Percentiles rank a stretch among this genome's conserved stretches.
These are phyloP conservation scores for Chrysosporium keratinophilum DNA, from an alignment of 2,329 filamentous ascomycete genomes.

Conservation along the genomic window DNA sequence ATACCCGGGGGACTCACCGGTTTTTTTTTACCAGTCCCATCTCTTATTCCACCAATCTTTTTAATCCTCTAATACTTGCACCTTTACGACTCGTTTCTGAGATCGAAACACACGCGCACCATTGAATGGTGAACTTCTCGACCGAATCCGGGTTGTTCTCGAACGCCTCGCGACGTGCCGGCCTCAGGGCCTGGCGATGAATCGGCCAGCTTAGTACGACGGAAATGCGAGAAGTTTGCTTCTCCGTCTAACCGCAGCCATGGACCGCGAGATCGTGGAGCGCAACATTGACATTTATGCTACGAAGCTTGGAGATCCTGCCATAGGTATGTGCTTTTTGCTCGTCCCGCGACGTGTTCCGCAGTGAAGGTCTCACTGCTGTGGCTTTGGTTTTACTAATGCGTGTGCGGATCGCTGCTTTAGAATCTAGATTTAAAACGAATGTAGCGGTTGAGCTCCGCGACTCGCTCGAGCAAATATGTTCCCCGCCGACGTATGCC, in stretches of 20 bases:
- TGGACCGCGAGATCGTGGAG: constrained; percentile 30
- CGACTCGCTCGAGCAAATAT: constrained; percentile 75
- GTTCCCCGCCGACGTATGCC: constrained; percentile 67
- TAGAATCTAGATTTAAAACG: constrained; percentile 72
- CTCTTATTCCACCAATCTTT: neutral
- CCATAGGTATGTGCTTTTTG: constrained; percentile 34
- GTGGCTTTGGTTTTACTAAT: constrained; percentile 10
- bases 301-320: constrained; percentile 39
- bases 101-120: neutral
- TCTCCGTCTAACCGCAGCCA: constrained; percentile 3
- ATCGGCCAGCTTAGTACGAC: neutral
- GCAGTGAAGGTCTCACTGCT: neutral
- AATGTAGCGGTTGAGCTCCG: constrained; percentile 77
- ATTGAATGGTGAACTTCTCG: neutral
- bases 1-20: neutral
- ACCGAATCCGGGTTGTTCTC: neutral
- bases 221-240: constrained; percentile 3
- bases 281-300: constrained; percentile 42
- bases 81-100: neutral
- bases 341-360: neutral
- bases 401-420: neutral
- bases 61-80: neutral
- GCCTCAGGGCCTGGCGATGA: constrained; percentile 17
- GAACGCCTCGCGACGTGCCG: constrained; percentile 9
- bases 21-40: neutral